These are phyloP conservation scores for Linnemannia elongata DNA, from an alignment of 192 early-diverging fungal species.

Conservation along the genomic window DNA sequence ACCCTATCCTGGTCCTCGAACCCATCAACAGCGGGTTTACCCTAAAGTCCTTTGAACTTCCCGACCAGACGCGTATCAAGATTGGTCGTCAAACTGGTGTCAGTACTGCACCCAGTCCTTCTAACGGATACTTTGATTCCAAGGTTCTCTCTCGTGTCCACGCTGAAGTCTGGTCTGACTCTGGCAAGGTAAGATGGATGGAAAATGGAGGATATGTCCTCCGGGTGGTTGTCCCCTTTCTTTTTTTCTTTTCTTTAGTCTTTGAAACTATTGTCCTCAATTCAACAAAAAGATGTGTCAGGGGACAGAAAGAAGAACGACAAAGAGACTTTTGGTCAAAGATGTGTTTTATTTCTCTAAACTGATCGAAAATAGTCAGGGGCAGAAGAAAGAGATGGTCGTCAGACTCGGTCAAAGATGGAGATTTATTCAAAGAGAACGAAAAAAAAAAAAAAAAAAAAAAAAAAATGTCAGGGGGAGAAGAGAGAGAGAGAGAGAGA, in stretches of 20 bases:
- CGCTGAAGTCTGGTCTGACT: constrained; percentile 80
- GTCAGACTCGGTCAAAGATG: too few relatives aligned
- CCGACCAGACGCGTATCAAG: constrained; percentile 60
- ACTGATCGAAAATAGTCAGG: too few relatives aligned
- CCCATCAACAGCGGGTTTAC: constrained; percentile 61
- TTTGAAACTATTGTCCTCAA: not conserved
- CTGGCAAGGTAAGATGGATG: constrained; percentile 65
- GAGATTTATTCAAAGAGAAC: not conserved
- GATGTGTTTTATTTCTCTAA: too few relatives aligned
- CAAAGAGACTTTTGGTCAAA: too few relatives aligned
- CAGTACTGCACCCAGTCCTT: constrained; percentile 68
- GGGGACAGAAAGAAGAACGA: too few relatives aligned
- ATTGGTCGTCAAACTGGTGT: constrained; percentile 79
- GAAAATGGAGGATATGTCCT: not conserved
- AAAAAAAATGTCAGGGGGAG: too few relatives aligned
- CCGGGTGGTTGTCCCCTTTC: not conserved
- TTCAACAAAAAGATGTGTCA: not conserved
- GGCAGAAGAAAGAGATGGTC: too few relatives aligned
- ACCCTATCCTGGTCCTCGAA: constrained; percentile 58
- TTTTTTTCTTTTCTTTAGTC: not conserved
- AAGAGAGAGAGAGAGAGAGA: too few relatives aligned
- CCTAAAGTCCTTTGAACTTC: constrained; percentile 69
- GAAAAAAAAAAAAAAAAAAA: too few relatives aligned
- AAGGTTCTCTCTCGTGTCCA: constrained; percentile 85
- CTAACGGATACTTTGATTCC: constrained; percentile 89